These are phyloP conservation scores for Aspergillus sp. DNA, from an alignment of 2,329 filamentous ascomycete species.

Conservation along the genomic window DNA sequence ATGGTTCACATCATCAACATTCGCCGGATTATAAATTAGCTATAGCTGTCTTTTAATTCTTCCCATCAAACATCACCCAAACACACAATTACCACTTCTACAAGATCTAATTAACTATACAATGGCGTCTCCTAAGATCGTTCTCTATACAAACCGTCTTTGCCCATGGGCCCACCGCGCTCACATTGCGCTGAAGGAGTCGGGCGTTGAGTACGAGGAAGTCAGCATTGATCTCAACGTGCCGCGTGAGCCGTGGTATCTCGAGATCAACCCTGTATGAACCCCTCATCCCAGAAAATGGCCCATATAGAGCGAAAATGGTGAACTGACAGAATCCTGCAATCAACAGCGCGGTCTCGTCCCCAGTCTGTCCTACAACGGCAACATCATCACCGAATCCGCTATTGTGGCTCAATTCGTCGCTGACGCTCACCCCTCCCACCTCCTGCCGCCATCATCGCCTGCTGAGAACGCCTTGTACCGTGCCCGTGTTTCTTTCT, in stretches of 20 bases:
- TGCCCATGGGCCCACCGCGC: constrained; percentile 75
- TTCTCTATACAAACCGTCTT: constrained; percentile 63
- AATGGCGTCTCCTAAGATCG: constrained; percentile 49
- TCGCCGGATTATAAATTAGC: neutral
- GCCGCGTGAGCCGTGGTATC: constrained; percentile 68
- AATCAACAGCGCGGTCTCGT: constrained; percentile 61
- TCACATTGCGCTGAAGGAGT: constrained; percentile 65
- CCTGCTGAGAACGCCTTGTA: constrained; percentile 52
- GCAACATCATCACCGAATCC: constrained; percentile 70
- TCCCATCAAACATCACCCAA: constrained; percentile 1
- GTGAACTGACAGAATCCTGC: constrained; percentile 1
- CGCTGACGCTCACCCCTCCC: constrained; percentile 64
- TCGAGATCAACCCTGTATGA: constrained; percentile 65
- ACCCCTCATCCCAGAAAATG: neutral
- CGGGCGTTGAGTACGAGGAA: constrained; percentile 62
- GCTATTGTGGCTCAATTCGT: constrained; percentile 68
- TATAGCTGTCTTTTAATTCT: neutral
- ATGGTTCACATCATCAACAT: neutral
- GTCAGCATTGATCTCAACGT: constrained; percentile 66
- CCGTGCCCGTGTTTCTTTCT: constrained; percentile 66
- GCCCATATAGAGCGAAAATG: no score
- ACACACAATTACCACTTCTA: neutral
- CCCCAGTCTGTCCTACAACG: constrained; percentile 62
- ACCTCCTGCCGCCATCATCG: constrained; percentile 55
- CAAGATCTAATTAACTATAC: constrained; percentile 1